Base-by-base conservation (phyloP, 2,329 filamentous ascomycete genomes). In the Trematosphaeria pertusa region DNA sequence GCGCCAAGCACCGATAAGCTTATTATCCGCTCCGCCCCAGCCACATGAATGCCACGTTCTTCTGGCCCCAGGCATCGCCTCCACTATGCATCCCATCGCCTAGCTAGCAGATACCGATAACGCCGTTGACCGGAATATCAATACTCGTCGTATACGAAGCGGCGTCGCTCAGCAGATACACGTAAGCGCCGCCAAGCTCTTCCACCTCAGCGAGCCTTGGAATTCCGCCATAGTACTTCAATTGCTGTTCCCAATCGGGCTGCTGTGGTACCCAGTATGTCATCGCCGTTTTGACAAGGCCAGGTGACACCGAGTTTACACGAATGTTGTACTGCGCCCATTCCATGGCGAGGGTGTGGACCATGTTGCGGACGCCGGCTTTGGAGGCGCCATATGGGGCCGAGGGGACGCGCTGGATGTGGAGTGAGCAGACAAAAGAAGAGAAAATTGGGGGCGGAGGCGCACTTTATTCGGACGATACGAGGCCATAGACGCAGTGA, bases 191-290 rank as follows among this genome's bases (percentile, higher is more conserved):
- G 2, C 80, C 79, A 2, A 84, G 65, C 63, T 84, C 80, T 52
- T 79, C 74, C 0, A 78, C 76, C 37, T 79, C 73, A 0, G 80
- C 81, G 28, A 84, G 54, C 20, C 80, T 68, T 9, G 79, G 80
- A 73, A 84, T 82, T 3, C 80, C 80, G 3, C 81, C 79, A 55
- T 83, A 83, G 58, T 83, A 82, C 64, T 81, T 77, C 70, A 83
- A 75, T 68, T 83, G 79, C 50, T 74, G 68, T 46, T 79, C 77
- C 81, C 80, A 84, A 58, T 83, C 81, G 0, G 78, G 76, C 12
- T 74, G 70, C n/a, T 74, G 74, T 46, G 76, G 73, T 4, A 83
- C 78, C 55, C 76, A 73, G 52, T 72, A 72, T 11, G 70, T 72
- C 71, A 74, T 73, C 0, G 69, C 65, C 1, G 70, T 72, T 33